phyloP scores from a whole-genome alignment of 1,139 yeast species.

The Candida frijolesensis region DNA sequence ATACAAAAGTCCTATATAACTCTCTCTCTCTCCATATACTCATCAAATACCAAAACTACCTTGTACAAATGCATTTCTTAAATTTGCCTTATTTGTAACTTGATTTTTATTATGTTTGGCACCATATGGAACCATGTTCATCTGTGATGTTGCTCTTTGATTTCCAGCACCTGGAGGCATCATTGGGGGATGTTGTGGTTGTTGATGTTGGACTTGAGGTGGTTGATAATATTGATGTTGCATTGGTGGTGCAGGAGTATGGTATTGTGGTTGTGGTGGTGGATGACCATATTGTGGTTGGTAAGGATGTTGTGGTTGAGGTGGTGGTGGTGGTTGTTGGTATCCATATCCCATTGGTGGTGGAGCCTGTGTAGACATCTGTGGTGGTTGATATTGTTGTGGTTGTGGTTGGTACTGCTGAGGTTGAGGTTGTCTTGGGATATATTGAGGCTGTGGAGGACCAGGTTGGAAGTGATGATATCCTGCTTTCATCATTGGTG shows the following conservation, averaged over 20 bases:
- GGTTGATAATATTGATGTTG: constrained; percentile 4
- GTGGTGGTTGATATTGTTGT: constrained; percentile 7
- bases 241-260: not conserved
- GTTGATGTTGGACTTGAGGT: constrained; percentile 1
- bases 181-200: constrained; percentile 4
- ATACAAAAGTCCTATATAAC: not conserved
- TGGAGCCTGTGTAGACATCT: not conserved
- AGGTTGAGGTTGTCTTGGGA: constrained; percentile 1
- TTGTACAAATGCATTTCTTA: constrained; percentile 45
- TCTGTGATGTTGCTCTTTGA: constrained; percentile 16
- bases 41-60: constrained; percentile 40
- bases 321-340: not conserved
- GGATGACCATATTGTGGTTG: constrained; percentile 6
- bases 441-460: constrained; percentile 6
- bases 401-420: constrained; percentile 2
- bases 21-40: no score
- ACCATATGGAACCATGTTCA: constrained; percentile 41
- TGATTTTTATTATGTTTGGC: constrained; percentile 38
- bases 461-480: constrained; percentile 3
- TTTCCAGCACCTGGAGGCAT: constrained; percentile 2
- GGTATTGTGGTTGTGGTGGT: constrained; percentile 4
- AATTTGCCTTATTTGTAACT: constrained; percentile 37
- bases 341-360: constrained; percentile 2
- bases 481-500: not conserved
- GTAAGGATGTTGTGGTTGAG: not conserved